Evolutionary conservation across 2,329 filamentous ascomycete species (phyloP), one percentile per base, ranked within the genome.

Genomic region (Pestalotiopsis fici): DNA sequence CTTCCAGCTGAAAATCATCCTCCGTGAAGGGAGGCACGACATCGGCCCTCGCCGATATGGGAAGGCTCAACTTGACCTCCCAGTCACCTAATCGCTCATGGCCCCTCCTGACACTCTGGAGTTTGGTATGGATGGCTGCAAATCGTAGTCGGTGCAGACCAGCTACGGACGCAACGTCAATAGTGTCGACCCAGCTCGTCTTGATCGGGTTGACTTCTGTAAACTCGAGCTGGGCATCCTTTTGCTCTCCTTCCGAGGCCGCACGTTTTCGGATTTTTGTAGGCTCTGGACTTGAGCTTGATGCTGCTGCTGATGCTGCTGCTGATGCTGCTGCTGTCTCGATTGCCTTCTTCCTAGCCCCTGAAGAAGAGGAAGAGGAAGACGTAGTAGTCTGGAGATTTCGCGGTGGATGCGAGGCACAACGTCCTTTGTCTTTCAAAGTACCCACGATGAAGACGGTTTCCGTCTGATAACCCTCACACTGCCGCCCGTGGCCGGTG

Each of bases 401-500:
- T 7, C 83, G 79, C 4, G 82, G 83, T 3, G 87, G 87, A 67
- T 88, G 87, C 2, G 86, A 88, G 56, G 86, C 86, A 64, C 87
- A 87, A 37, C 87, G 83, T 12, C 87, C 87, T 67, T 82, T 84
- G 68, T 83, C 83, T 67, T 87, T 80, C 47, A 79, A 80, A 2
- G 87, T 89, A n/a, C 86, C 86, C 50, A 87, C 85, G 74, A 91
- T 89, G 77, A 91, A 91, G 66, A 90, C 85, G 18, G 85, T 85
- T 73, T 90, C 85, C 50, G 86, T 82, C 73, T 89, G 85, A 75
- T 91, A 92, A 50, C 89, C 89, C 59, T 84, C 85, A 72, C 89
- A 91, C 67, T 83, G 76, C 57, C 87, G 81, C 25, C 87, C 86
- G 71, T 84, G 86, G 71, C 85, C 82, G 66, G 83, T 79, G 75